Evolutionary conservation across 257 asterid species (phyloP).

Genomic region (Marsdenia floribunda): DNA sequence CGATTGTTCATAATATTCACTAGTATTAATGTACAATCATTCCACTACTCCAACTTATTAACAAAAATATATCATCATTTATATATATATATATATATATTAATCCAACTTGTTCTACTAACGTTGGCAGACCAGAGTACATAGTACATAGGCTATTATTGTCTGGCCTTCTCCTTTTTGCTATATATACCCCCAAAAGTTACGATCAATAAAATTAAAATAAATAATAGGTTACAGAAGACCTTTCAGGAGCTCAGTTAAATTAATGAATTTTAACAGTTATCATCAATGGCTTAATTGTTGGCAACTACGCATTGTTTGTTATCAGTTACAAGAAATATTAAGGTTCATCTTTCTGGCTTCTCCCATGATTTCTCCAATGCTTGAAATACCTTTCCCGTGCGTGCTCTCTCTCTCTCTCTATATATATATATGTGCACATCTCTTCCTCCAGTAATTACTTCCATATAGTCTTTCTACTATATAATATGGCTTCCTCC

Average conservation of each 20-base stretch:
- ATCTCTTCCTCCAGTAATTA: neutral
- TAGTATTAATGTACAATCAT: no score
- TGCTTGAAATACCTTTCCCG: neutral
- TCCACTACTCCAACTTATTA: neutral
- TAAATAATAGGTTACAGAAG: neutral
- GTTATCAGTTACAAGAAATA: conserved; percentile 4
- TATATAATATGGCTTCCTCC: conserved; percentile 25
- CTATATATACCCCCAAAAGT: no score
- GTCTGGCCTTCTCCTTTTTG: no score
- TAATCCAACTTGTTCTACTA: neutral
- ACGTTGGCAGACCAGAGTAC: no score
- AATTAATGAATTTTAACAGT: neutral
- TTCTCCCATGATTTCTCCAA: neutral
- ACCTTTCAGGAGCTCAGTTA: neutral
- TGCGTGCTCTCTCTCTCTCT: neutral
- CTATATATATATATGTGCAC: conserved; percentile 1
- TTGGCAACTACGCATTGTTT: neutral
- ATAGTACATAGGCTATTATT: no score
- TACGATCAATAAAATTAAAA: no score
- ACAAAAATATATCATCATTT: no score
- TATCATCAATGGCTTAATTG: neutral
- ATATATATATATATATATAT: no score
- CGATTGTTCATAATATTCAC: no score
- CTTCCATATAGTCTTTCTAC: neutral
- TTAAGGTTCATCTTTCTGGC: neutral